Base-by-base conservation (phyloP, 2,329 filamentous ascomycete genomes). In the Pseudogymnoascus sp. region DNA sequence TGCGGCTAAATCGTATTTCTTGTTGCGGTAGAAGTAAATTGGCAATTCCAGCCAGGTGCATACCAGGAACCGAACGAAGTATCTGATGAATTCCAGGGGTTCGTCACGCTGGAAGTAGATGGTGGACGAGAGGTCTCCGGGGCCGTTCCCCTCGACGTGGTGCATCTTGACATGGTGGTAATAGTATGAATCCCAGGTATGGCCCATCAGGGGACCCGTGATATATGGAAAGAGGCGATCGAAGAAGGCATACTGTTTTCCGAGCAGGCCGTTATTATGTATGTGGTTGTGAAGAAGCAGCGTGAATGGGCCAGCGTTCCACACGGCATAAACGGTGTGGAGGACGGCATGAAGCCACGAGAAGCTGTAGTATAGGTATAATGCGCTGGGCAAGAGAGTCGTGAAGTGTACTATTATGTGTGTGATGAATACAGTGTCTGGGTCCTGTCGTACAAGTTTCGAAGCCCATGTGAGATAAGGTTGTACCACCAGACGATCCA, bases 151-250 rank as follows among this genome's bases (percentile, higher is more conserved):
- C 75, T 93, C 90, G 63, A 93, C 86, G 68, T 93, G 90, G 71
- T 93, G 90, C 71, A 92, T 89, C 78, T 93, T 93, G 71, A 93
- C 89, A 70, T 93, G 90, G 72, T 93, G 90, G 71, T 91, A 93
- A 73, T 83, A 93, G 76, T 93, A 93, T 1, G 87, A 88, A 75
- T 93, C 91, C 89, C 89, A 92, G 0, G 89, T 92, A 71, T 93
- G 90, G 10, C 90, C 90, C 83, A 91, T 89, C 63, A 93, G 75
- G 0, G 89, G 89, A 68, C 92, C 88, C 10, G 85, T 78, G 42
- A 93, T 74, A 71, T 91, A 93, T 0, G 90, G 90, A 68, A 92
- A 93, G 1, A 81, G 61, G 5, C 75, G 72, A 70, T 93, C 90
- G 64, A 93, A 74, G 31, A 81, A 70, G 36, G 76, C 75, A 62